Base-by-base conservation (phyloP, 768 basidiomycete species). In the Hericium coralloides region DNA sequence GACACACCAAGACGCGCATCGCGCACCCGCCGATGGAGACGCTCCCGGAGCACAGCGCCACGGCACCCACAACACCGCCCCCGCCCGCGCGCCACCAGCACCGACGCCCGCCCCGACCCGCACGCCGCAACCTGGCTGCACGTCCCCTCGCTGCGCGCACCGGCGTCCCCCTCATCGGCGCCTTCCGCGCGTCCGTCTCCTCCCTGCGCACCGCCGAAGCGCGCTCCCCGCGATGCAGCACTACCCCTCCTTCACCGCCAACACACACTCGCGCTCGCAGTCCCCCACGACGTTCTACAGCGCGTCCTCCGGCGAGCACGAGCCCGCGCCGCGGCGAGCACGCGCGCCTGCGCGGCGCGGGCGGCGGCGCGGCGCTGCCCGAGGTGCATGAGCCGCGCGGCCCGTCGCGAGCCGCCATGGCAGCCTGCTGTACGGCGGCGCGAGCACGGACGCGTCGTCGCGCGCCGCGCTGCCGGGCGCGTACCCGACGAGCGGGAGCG, bases 161-260 rank as follows among this genome's bases (percentile, higher is more conserved):
- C n/a, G 45, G 45, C 15, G 41, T 37, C 4, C 61, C 61, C 14
- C 57, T 63, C 25, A 60, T 63, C 45, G 49, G 59, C 18, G 61
- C 61, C 5, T 63, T 63, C 39, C 61, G 61, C 36, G 47, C 49
- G 25, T 61, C 59, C 22, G 43, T 63, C 37, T 53, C 61, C 2
- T 60, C 61, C 17, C 36, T 51, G 3, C 22, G 48, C 17, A 57
- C 56, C 14, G 26, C 52, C 9, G 48, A 36, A 55, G 59, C 2
- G 55, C 59, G 12, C 51, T 63, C 15, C 54, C 59, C 38, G 52
- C 61, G 37, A 52, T 63, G 48, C 61, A 60, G 49, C 61, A 60
- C 55, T 63, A 60, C 31, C 59, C 61, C 0, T 62, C 59, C 38
- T 57, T 60, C 51, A 62, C 2, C 20, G 26, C 53, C 53, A 17